phyloP scores from a whole-genome alignment of 2,329 filamentous ascomycete species.

The Colletotrichum camelliae region DNA sequence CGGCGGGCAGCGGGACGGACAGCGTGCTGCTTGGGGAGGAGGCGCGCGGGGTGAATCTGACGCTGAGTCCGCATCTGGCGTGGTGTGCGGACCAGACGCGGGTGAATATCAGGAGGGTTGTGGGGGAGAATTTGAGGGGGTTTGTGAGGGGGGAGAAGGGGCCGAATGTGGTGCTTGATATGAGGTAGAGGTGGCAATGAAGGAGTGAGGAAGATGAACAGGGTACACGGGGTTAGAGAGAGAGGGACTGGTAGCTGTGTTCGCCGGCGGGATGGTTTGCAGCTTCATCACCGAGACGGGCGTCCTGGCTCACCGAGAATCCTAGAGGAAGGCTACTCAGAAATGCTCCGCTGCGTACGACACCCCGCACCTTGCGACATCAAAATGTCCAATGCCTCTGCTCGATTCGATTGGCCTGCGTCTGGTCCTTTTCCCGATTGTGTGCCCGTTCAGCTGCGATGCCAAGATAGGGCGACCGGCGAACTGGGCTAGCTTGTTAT shows the following conservation, averaged over 20 bases:
- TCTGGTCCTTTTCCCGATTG: neutral
- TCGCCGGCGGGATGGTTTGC: neutral
- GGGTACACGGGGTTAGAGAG: neutral
- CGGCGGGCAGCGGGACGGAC: conserved; percentile 20
- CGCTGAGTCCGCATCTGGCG: conserved; percentile 36
- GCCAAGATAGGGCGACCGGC: neutral
- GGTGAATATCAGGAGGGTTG: conserved; percentile 17
- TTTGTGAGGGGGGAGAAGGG: conserved; percentile 15
- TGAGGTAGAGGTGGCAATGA: neutral
- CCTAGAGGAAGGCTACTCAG: neutral
- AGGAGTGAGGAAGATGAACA: neutral
- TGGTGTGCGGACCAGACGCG: conserved; percentile 24
- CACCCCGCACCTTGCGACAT: neutral
- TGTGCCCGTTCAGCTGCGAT: neutral
- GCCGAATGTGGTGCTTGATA: conserved; percentile 15
- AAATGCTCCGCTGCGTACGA: neutral
- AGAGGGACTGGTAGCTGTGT: neutral
- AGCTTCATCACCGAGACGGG: neutral
- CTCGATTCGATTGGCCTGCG: neutral
- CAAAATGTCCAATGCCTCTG: neutral
- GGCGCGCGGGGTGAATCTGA: conserved; percentile 28
- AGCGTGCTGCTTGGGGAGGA: conserved; percentile 16
- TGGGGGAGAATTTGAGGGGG: conserved; percentile 14
- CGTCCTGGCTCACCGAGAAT: neutral
- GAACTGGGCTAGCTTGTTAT: neutral